Evolutionary conservation across 2,329 filamentous ascomycete genomes (phyloP), one percentile per base, ranked within the genome.

Genomic region (Aspergillus neoniger): DNA sequence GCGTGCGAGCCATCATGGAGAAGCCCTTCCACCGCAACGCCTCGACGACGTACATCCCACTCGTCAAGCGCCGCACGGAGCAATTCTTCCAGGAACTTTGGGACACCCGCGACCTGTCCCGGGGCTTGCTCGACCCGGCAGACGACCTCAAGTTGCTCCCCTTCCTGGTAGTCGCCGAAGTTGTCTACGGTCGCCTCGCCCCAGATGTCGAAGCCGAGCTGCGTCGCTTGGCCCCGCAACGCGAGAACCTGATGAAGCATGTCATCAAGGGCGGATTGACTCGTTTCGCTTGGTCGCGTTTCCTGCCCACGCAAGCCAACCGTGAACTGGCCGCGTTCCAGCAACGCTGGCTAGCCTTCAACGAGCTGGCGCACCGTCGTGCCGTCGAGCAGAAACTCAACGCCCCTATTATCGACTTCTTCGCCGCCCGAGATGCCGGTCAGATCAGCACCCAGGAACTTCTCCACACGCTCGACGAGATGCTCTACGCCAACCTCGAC

Each of bases 401-500:
- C 6, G 39, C 62, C 3, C 61, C 62, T 3, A 62, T 68, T 7
- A 36, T 60, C 7, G 17, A 51, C 2, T 41, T 68, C 28, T 63
- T 53, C 48, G 44, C 10, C 1, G 61, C 66, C 2, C 50, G 59
- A 6, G 58, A 61, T 0, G 21, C 66, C 6, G 71, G 73, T 0
- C 32, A 55, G 5, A 67, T 77, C 19, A 67, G 59, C 1, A 57
- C 55, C 12, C 67, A 73, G 5, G 59, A 78, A 44, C 55, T 77
- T 1, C 66, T 77, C 0, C 80, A 81, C 30, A 82, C 81, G 0
- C 64, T 82, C 5, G 79, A 82, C 60, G 81, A 82, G 65, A 73
- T 74, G 47, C 72, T 82, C 0, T 83, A 76, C 60, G 80, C 78
- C 2, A 82, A 82, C 59, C 70, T 82, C 1, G 81, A 83, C 59